Conservation (phyloP, 257 asterid species). For the Solanum gandarillasii region DNA sequence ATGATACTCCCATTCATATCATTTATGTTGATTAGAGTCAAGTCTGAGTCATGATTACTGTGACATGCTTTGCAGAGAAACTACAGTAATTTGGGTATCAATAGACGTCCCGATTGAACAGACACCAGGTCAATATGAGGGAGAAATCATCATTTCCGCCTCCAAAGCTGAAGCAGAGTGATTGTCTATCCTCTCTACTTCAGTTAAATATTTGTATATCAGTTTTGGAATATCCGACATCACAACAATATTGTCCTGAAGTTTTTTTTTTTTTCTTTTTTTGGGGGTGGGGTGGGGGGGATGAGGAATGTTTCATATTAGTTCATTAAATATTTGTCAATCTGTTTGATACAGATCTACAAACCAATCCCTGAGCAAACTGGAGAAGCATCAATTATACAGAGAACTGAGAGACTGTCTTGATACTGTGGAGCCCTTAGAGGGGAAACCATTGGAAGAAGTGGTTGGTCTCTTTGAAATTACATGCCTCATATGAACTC, state of each 20-base stretch:
- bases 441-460: slow-evolving; percentile 64
- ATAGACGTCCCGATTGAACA: slow-evolving; percentile 75
- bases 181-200: slow-evolving; percentile 33
- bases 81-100: slow-evolving; percentile 72
- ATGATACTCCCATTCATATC: neutral
- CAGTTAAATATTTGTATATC: slow-evolving; percentile 15
- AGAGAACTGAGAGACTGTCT: slow-evolving; percentile 62
- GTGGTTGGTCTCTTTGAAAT: slow-evolving; percentile 49
- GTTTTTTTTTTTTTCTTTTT: neutral
- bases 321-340: neutral
- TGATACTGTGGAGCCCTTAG: slow-evolving; percentile 69
- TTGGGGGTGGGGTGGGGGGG: no score
- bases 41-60: neutral
- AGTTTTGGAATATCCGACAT: neutral
- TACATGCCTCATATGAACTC: neutral
- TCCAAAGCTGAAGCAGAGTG: slow-evolving; percentile 69
- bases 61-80: slow-evolving; percentile 50
- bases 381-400: slow-evolving; percentile 59
- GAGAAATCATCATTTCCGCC: slow-evolving; percentile 79
- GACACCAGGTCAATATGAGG: slow-evolving; percentile 94
- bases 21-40: neutral
- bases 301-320: neutral
- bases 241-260: neutral
- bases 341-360: slow-evolving; percentile 43
- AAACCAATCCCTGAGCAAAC: slow-evolving; percentile 41